Evolutionary conservation across 345 rosid genomes (phyloP), one percentile per base, ranked within the genome.

Genomic region (Limnanthes douglasii): DNA sequence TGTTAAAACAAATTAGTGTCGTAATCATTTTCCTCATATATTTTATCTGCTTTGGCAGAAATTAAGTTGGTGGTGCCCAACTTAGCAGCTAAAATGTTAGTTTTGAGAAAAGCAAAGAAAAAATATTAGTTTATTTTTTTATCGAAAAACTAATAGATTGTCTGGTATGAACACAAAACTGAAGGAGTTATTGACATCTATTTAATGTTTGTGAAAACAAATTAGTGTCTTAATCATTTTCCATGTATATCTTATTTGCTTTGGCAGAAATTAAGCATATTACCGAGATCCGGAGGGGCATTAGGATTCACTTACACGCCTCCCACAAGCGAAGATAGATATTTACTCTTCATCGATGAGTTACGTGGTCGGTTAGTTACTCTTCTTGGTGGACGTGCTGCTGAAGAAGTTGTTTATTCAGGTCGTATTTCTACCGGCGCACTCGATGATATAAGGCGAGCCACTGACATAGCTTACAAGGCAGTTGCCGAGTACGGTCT

Each of bases 401-500:
- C 99, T 20, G 96, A 92, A 72, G 85, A 85, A 54, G 61, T 85
- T 47, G 68, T 73, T 1, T 92, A 85, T 57, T 73, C 94, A 4
- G 96, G 99, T 21, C 83, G 93, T 46, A 62, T 85, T 48, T 75
- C 92, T 32, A 92, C 96, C 1, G 94, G 96, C 41, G 93, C 99
- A 15, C 69, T 92, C 49, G 99, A 92, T 50, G 99, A 92, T 61
- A 92, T 92, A 34, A 60, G 93, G 37, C 62, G 94, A 26, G 96
- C 99, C 10, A 85, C 99, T 28, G 94, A 81, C 48, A 60, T 92
- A 70, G 99, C 99, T 14, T 92, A 81, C 60, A 92, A 92, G 57
- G 96, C 88, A 46, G 67, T 85, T 39, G 96, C 96, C 41, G 96
- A 85, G 72, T 92, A 92, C 61, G 96, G 96, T 50, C 99, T 92